These are phyloP conservation scores for Aciculosporium take DNA, from an alignment of 2,329 filamentous ascomycete species.

Conservation along the genomic window DNA sequence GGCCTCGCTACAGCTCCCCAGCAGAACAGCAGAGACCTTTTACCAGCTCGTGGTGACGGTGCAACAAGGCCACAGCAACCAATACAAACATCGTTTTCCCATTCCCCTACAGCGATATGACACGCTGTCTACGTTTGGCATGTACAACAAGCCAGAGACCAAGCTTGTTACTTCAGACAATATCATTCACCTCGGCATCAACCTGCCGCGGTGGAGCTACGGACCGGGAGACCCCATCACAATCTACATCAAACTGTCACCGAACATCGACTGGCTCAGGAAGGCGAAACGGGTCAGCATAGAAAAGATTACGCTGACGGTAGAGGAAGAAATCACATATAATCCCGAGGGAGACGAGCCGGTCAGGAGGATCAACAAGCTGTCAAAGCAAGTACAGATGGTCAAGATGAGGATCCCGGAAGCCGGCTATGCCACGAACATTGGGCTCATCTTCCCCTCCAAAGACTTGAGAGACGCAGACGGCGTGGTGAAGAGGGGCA, in stretches of 20 bases:
- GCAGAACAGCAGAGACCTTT: conserved; percentile 88
- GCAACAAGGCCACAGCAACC: conserved; percentile 73
- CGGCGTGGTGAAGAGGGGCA: conserved; percentile 72
- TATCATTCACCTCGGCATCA: conserved; percentile 80
- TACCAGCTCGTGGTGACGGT: conserved; percentile 95
- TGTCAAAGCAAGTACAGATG: conserved; percentile 69
- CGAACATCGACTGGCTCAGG: conserved; percentile 79
- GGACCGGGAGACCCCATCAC: conserved; percentile 89
- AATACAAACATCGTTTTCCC: conserved; percentile 83
- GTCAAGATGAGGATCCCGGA: conserved; percentile 80
- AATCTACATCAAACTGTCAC: conserved; percentile 86
- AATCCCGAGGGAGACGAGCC: conserved; percentile 96
- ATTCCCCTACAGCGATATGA: conserved; percentile 89
- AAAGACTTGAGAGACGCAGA: conserved; percentile 79
- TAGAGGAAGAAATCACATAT: conserved; percentile 97
- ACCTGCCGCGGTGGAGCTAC: conserved; percentile 89
- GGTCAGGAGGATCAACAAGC: conserved; percentile 72
- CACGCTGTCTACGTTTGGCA: conserved; percentile 93
- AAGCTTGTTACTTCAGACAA: conserved; percentile 79
- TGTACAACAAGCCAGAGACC: conserved; percentile 94
- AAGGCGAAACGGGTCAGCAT: conserved; percentile 90
- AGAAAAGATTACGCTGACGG: conserved; percentile 80
- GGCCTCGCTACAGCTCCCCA: conserved; percentile 78
- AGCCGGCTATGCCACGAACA: conserved; percentile 81
- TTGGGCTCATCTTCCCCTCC: conserved; percentile 79